Percentiles rank a stretch among this genome's conserved stretches.
Conservation (phyloP, 495 filamentous ascomycete genomes). For the Podospora didyma region DNA sequence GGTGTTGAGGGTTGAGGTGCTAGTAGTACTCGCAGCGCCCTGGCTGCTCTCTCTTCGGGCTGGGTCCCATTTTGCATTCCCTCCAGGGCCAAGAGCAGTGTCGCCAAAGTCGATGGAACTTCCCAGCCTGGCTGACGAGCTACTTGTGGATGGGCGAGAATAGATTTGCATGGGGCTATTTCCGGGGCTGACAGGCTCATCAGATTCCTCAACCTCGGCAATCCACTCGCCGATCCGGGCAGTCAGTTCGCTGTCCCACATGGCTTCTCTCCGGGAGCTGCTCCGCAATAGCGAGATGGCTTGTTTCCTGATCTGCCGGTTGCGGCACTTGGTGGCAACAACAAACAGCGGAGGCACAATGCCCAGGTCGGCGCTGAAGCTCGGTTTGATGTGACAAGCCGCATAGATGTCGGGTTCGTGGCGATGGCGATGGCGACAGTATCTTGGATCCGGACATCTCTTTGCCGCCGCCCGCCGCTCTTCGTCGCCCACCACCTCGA, state of each 20-base stretch:
- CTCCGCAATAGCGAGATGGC: constrained; percentile 53
- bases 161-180: constrained; percentile 24
- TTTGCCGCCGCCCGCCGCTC: constrained; percentile 41
- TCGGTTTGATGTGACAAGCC: constrained; percentile 46
- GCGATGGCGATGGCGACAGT: constrained; percentile 37
- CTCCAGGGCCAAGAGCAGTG: constrained; percentile 37
- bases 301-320: constrained; percentile 48
- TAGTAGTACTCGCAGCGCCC: background rate
- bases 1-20: background rate
- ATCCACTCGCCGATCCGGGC: constrained; percentile 52
- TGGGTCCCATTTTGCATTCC: constrained; percentile 34
- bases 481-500: constrained; percentile 47
- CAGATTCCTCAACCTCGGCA: constrained; percentile 54
- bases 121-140: constrained; percentile 11
- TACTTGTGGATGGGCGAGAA: constrained; percentile 25
- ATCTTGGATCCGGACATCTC: constrained; percentile 38
- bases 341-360: constrained; percentile 54
- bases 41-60: constrained; percentile 27
- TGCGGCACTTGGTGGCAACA: constrained; percentile 56
- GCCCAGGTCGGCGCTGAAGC: constrained; percentile 51
- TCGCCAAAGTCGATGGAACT: constrained; percentile 31
- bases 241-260: constrained; percentile 58
- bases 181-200: constrained; percentile 24
- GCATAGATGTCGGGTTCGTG: constrained; percentile 35
- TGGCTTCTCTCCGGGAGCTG: constrained; percentile 55